Evolutionary conservation across 257 asterid species (phyloP).

Genomic region (Leonotis leonurus): DNA sequence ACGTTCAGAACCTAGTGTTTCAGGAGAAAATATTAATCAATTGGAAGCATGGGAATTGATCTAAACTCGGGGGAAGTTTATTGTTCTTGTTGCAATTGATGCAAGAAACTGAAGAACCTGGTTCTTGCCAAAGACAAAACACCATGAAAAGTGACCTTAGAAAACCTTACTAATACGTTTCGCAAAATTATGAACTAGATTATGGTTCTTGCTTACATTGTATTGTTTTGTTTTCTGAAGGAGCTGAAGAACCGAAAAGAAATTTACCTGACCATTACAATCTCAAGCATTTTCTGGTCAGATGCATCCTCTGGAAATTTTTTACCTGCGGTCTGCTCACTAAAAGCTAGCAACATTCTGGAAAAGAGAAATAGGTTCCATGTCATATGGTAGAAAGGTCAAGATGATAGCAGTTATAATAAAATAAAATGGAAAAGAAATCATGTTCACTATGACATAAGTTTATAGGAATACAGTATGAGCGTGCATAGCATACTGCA

Average conservation of each 20-base stretch:
- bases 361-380: conserved; percentile 24
- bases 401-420: conserved; percentile 4
- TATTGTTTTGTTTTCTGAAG: not conserved
- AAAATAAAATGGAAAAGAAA: conserved; percentile 9
- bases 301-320: conserved; percentile 65
- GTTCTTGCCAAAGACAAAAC: no score
- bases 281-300: conserved; percentile 92
- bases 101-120: conserved; percentile 13
- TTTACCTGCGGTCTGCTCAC: conserved; percentile 82
- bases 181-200: not conserved
- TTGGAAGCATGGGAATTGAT: not conserved
- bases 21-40: not conserved
- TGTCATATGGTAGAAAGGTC: conserved; percentile 10
- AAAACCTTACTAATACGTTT: not conserved
- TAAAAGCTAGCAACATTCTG: conserved; percentile 85
- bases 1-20: not conserved
- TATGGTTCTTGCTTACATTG: not conserved
- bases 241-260: not conserved
- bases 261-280: conserved; percentile 77
- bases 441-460: no score
- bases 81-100: no score
- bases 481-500: not conserved
- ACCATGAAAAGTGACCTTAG: no score
- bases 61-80: no score
- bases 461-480: not conserved